phyloP scores from a whole-genome alignment of 2,329 filamentous ascomycete species.

The Colletotrichum navitas region DNA sequence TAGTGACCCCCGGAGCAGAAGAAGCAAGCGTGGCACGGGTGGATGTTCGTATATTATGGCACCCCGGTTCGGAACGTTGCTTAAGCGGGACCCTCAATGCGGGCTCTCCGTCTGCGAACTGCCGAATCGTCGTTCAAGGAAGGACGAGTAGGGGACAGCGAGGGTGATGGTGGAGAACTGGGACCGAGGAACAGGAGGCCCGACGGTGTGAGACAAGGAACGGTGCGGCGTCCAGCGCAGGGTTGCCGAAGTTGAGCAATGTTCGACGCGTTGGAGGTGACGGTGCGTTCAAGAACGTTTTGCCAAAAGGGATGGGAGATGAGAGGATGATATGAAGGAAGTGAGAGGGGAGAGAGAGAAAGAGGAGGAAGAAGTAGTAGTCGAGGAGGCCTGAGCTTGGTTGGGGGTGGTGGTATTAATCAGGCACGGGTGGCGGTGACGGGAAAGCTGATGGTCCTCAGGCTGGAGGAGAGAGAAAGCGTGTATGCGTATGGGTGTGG shows the following conservation, averaged over 20 bases:
- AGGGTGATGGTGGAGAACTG: constrained; percentile 23
- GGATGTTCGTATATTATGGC: constrained; percentile 32
- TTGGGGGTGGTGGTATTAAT: constrained; percentile 39
- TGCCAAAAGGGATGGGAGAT: constrained; percentile 19
- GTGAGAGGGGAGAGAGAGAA: background rate
- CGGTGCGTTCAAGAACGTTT: constrained; percentile 20
- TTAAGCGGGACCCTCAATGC: constrained; percentile 38
- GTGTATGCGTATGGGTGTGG: background rate
- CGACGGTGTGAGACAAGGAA: constrained; percentile 38
- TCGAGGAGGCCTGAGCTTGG: constrained; percentile 37
- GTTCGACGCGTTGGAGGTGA: constrained; percentile 37
- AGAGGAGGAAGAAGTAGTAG: constrained; percentile 1
- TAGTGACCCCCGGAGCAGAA: constrained; percentile 16
- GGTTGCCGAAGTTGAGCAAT: constrained; percentile 40
- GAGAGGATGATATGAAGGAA: constrained; percentile 30
- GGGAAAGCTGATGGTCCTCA: constrained; percentile 7
- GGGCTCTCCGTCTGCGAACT: constrained; percentile 35
- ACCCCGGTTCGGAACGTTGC: constrained; percentile 37
- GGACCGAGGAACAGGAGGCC: constrained; percentile 34
- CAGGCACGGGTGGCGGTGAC: constrained; percentile 36
- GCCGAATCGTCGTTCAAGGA: constrained; percentile 35
- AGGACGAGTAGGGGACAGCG: constrained; percentile 13
- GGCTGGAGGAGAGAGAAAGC: background rate
- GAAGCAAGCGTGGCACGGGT: constrained; percentile 36
- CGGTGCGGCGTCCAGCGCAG: constrained; percentile 42